These are phyloP conservation scores for Hericium rajendrae DNA, from an alignment of 768 basidiomycete species.

Conservation along the genomic window DNA sequence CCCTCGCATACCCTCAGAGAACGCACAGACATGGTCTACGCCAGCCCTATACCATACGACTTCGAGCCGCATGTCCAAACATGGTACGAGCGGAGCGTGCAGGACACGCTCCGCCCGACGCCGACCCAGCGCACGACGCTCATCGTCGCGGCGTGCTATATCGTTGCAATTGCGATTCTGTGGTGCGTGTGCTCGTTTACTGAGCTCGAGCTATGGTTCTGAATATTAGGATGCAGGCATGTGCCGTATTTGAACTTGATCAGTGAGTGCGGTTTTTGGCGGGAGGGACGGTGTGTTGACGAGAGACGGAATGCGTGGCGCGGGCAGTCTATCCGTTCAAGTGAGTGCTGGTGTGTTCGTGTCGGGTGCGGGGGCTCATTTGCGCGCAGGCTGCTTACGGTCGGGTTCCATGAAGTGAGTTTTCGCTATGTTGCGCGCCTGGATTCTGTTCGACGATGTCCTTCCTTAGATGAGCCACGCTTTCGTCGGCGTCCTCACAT, in stretches of 20 bases:
- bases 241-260: conserved; percentile 62
- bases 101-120: conserved; percentile 44
- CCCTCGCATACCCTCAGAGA: no score
- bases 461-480: conserved; percentile 77
- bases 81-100: conserved; percentile 17
- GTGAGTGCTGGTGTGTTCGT: conserved; percentile 34
- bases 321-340: conserved; percentile 81
- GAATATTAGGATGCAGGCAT: conserved; percentile 43
- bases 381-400: conserved; percentile 57
- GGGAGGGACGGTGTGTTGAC: background rate
- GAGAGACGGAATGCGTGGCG: background rate
- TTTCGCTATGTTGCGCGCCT: background rate
- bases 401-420: conserved; percentile 79
- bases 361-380: background rate
- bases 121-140: conserved; percentile 66
- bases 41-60: no score
- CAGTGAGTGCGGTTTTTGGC: conserved; percentile 38
- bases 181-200: conserved; percentile 39
- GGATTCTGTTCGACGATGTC: background rate
- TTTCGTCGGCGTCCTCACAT: conserved; percentile 68
- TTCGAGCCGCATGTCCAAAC: background rate
- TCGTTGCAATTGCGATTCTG: conserved; percentile 66
- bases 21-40: no score
- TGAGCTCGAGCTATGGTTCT: background rate
- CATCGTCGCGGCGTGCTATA: conserved; percentile 71